Base-by-base conservation (phyloP, 2,329 filamentous ascomycete genomes). In the Cytospora leucostoma region DNA sequence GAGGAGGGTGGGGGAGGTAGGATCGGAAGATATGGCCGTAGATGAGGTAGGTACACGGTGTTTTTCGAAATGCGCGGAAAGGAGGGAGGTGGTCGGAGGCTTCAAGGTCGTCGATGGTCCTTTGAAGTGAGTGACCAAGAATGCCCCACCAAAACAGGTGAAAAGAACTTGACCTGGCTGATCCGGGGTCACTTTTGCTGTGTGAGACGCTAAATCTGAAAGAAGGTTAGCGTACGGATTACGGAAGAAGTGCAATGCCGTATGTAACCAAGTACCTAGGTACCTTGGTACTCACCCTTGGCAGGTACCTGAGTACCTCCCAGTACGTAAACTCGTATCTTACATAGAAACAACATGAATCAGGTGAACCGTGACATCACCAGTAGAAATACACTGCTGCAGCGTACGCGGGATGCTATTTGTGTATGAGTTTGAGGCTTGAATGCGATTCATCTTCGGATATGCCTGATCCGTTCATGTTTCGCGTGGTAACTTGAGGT, bases 231-330 rank as follows among this genome's bases (percentile, higher is more conserved):
- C 33, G 38, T 1, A 13, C 64, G 64, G 64, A 51, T 2, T 2
- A 19, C 64, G 64, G 64, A 37, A 35, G 54, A 66, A 66, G 21
- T 53, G 19, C 15, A 7, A 3, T 33, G 50, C 64, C 64, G 64
- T 32, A 15, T 13, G 15, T 15, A 13, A n/a, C n/a, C n/a, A n/a
- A 17, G 4, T 13, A 15, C 8, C 40, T n/a, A n/a, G n/a, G 40
- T n/a, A 44, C 3, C 40, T 44, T 15, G 2, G 15, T 21, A 47
- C 44, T 10, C 11, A n/a, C n/a, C n/a, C n/a, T n/a, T n/a, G n/a
- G n/a, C n/a, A 47, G 15, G 17, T 47, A 47, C 13, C n/a, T 47
- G 19, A 11, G 40, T 47, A 47, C 40, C n/a, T n/a, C n/a, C n/a
- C n/a, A n/a, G n/a, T n/a, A n/a, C n/a, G n/a, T n/a, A n/a, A n/a